A percentile compares a stretch with the other conserved stretches of the same genome.
Conservation (phyloP, 1,284 basidiomycete species). For the Fomitopsis betulina region DNA sequence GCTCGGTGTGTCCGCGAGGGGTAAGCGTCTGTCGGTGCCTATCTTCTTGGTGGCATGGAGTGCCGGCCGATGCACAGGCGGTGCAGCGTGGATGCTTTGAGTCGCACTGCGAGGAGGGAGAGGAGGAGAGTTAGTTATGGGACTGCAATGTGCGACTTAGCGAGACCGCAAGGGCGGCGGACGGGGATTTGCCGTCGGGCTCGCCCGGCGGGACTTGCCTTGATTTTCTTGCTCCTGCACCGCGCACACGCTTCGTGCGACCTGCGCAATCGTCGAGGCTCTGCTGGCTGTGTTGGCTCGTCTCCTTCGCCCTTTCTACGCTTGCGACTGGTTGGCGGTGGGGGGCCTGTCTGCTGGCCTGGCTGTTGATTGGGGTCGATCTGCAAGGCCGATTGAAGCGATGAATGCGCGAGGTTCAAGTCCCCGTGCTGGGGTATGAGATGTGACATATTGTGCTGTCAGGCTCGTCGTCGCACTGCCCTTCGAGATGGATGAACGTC, state of each 20-base stretch:
- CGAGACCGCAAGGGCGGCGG: constrained; percentile 17
- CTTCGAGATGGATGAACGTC: constrained; percentile 12
- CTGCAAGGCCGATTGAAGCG: constrained; percentile 57
- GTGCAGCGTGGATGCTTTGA: constrained; percentile 82
- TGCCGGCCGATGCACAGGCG: constrained; percentile 73
- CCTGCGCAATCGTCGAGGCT: constrained; percentile 73
- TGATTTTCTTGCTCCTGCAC: constrained; percentile 89
- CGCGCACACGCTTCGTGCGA: constrained; percentile 85
- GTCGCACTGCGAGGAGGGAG: constrained; percentile 57
- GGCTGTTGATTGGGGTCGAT: constrained; percentile 60
- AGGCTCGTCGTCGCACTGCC: background rate
- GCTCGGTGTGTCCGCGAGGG: constrained; percentile 74
- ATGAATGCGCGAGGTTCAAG: constrained; percentile 34
- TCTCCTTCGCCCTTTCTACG: constrained; percentile 58
- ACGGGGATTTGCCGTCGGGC: constrained; percentile 79
- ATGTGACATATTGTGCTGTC: constrained; percentile 39
- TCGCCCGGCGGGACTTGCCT: constrained; percentile 84
- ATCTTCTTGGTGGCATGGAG: constrained; percentile 78
- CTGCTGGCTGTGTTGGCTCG: constrained; percentile 47
- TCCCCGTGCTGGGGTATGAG: constrained; percentile 42
- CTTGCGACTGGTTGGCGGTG: constrained; percentile 35
- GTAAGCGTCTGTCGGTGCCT: constrained; percentile 78
- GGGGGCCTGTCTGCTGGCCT: constrained; percentile 28
- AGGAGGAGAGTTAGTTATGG: constrained; percentile 50
- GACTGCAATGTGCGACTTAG: constrained; percentile 43